Evolutionary conservation across 495 filamentous ascomycete species (phyloP), one percentile per base, ranked within the genome.

Genomic region (Parathielavia hyrcaniae): DNA sequence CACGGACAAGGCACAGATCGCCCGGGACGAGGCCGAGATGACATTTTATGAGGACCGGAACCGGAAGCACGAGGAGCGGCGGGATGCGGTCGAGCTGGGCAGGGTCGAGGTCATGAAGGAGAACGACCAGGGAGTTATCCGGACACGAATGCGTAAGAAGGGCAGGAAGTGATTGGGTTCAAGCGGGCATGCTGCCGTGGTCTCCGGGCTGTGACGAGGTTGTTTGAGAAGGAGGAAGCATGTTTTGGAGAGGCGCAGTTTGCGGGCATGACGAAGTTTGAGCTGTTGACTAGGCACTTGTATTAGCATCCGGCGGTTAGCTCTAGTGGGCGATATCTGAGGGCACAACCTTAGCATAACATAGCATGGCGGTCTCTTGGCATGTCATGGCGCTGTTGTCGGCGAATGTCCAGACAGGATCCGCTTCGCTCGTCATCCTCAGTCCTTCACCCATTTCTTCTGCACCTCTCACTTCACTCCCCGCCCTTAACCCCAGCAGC

Each of bases 1-100:
- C 59, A 65, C 82, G 41, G 73, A 80, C 57, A 61, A 60, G 39
- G 67, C 53, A 5, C 70, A 78, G 46, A 74, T 82, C 16, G 67
- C 61, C 36, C 71, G 66, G 50, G 72, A 80, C 14, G 66, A 75
- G 61, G 59, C 63, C 34, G 64, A 64, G 13, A 56, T 76, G 53
- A 53, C 65, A 5, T 41, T 55, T 1, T 46, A 61, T 16, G 63
- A 70, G 39, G 62, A 69, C 38, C 56, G 59, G 22, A 58, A 55
- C 12, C 61, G 61, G n/a, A 55, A 69, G 44, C 58, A 66, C 43
- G 63, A 71, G 39, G 58, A 65, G 52, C 66, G 58, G 41, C 66
- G 62, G 7, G 50, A 66, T 14, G 60, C 53, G 1, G 32, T 64
- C 19, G 59, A 61, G 55, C 32, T 40, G 19, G 59, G 49, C 32